Evolutionary conservation across 257 asterid species (phyloP).

Genomic region (Nicotiana knightiana): DNA sequence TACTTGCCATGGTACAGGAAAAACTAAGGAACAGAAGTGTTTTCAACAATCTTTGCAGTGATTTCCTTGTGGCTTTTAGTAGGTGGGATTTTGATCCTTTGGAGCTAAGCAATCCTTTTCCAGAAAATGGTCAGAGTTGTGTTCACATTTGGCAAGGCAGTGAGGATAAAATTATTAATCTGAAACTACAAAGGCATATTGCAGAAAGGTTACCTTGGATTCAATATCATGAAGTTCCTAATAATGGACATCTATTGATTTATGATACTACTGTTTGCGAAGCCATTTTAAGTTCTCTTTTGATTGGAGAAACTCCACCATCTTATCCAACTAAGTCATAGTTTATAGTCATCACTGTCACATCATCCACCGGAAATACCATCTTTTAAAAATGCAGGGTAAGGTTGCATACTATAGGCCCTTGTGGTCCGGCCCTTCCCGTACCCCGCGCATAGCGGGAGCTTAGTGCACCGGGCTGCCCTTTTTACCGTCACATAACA

Average conservation of each 20-base stretch:
- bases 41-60: conserved; percentile 64
- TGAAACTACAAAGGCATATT: conserved; percentile 53
- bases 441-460: too few species aligned
- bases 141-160: conserved; percentile 44
- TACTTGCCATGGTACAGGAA: conserved; percentile 30
- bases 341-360: too few species aligned
- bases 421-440: too few species aligned
- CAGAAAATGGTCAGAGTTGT: conserved; percentile 13
- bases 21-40: conserved; percentile 35
- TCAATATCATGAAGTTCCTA: conserved; percentile 73
- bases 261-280: conserved; percentile 73
- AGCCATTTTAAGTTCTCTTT: conserved; percentile 74
- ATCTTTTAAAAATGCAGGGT: too few species aligned
- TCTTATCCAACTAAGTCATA: background rate
- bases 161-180: conserved; percentile 38
- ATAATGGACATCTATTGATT: conserved; percentile 78
- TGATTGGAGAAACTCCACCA: conserved; percentile 61
- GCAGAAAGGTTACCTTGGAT: conserved; percentile 69
- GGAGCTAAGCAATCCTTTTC: conserved; percentile 49
- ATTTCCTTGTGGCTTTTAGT: conserved; percentile 63
- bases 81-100: conserved; percentile 89
- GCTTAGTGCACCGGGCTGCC: too few species aligned
- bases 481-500: too few species aligned
- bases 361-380: too few species aligned
- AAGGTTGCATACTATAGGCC: too few species aligned